Base-by-base conservation (phyloP, 1,139 yeast species). In the Petasospora rhodanensis region DNA sequence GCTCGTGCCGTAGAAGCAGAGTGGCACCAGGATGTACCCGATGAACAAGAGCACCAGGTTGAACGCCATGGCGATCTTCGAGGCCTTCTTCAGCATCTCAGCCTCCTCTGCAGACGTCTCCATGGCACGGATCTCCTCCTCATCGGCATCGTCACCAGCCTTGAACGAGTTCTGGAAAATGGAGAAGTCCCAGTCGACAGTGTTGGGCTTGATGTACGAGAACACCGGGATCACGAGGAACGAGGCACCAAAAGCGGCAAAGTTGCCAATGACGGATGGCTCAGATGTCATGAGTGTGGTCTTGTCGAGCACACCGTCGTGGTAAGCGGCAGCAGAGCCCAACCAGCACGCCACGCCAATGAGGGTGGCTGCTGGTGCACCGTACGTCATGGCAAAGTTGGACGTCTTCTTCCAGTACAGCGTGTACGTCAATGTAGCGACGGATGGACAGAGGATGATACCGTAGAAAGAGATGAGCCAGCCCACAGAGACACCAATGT, bases 321-420 rank as follows among this genome's bases (percentile, higher is more conserved):
- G n/a, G n/a, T 34, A 38, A 27, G 58, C 56, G 34, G 60, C 54
- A 16, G 70, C 60, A 11, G 64, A 52, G 5, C 66, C 72, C 19
- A 71, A 54, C 79, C 79, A 73, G 25, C 71, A 58, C 7, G 56
- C 62, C 26, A 73, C 43, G 18, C 74, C 76, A 16, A 64, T 53
- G 2, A 55, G 42, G 2, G 76, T 64, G 1, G 75, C 74, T 22
- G 70, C 44, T 6, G 73, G 64, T 3, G 75, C 70, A 4, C 76
- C 67, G 19, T 66, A 49, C 12, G 61, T 38, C 10, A 68, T 66
- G 4, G 72, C 64, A 32, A 51, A 51, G 33, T 51, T 56, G 4
- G 73, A 64, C 36, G 72, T 66, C 23, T 73, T 75, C 28, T 68
- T 66, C 51, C 79, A 75, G 35, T 73, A 73, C 22, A 64, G 52